Conservation (phyloP, 352 stramenopile genomes). For the Globisporangium nodosum region DNA sequence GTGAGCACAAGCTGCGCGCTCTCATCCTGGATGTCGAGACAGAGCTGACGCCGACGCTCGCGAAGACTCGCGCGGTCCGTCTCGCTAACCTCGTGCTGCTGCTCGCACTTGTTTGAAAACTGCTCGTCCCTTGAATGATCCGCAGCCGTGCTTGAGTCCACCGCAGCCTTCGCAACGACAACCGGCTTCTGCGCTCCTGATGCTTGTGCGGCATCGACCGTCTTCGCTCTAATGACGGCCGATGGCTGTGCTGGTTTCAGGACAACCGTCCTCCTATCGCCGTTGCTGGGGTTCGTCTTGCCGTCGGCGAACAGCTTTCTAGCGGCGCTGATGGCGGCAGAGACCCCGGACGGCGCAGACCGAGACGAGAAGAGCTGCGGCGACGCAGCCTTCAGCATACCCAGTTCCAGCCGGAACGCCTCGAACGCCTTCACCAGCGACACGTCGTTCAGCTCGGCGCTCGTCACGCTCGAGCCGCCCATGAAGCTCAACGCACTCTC, state of each 20-base stretch:
- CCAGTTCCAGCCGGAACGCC: conserved; percentile 34
- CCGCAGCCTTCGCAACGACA: not conserved
- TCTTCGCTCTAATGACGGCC: not conserved
- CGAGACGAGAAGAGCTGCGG: conserved; percentile 3
- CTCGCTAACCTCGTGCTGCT: not conserved
- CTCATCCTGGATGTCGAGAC: conserved; percentile 45
- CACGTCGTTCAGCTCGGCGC: conserved; percentile 42
- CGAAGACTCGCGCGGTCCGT: conserved; percentile 13
- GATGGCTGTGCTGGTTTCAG: not conserved
- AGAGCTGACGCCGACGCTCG: conserved; percentile 35
- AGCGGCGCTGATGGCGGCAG: conserved; percentile 9
- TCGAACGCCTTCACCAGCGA: conserved; percentile 53
- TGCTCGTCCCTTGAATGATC: not conserved
- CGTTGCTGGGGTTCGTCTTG: not conserved
- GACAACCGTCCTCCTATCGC: not conserved
- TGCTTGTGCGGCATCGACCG: no score
- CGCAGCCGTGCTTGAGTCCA: not conserved
- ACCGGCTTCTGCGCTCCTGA: not conserved
- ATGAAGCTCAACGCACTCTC: conserved; percentile 45
- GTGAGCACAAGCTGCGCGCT: conserved; percentile 41
- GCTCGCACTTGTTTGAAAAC: no score
- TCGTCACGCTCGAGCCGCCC: conserved; percentile 43
- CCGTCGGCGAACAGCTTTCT: conserved; percentile 9
- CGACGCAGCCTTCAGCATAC: conserved; percentile 7
- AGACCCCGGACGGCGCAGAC: not conserved